Evolutionary conservation across 257 asterid species (phyloP).

Genomic region (Eustoma russellianum): DNA sequence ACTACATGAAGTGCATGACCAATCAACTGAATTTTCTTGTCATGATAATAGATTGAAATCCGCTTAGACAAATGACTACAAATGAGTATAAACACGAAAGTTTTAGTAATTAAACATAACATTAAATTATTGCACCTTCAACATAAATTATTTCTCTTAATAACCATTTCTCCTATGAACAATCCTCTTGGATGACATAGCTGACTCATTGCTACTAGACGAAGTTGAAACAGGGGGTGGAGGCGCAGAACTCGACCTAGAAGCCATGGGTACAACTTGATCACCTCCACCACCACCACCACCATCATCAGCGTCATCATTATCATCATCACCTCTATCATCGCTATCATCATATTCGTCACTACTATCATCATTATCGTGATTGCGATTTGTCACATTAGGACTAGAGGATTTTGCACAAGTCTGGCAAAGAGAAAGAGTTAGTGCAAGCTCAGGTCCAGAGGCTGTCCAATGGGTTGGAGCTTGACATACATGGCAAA

Average conservation of each 20-base stretch:
- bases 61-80: too few relatives aligned
- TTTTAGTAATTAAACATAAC: too few relatives aligned
- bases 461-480: conserved; percentile 71
- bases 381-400: background rate
- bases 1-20: too few relatives aligned
- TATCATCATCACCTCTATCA: background rate
- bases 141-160: too few relatives aligned
- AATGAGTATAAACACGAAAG: too few relatives aligned
- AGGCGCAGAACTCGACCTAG: conserved; percentile 22
- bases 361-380: conserved; percentile 10
- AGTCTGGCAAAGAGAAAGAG: conserved; percentile 39
- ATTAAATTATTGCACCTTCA: too few relatives aligned
- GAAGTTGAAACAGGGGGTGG: conserved; percentile 20
- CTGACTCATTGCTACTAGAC: conserved; percentile 32
- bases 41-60: too few relatives aligned
- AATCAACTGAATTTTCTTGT: too few relatives aligned
- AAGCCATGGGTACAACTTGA: conserved; percentile 63
- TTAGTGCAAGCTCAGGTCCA: conserved; percentile 48
- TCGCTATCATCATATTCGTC: conserved; percentile 26
- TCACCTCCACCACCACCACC: conserved; percentile 48
- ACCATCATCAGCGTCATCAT: too few relatives aligned
- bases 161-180: too few relatives aligned
- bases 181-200: too few relatives aligned
- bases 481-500: conserved; percentile 56
- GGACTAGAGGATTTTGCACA: too few relatives aligned